Base-by-base conservation (phyloP, 1,139 yeast genomes). In the Blastobotrys arbuscula region DNA sequence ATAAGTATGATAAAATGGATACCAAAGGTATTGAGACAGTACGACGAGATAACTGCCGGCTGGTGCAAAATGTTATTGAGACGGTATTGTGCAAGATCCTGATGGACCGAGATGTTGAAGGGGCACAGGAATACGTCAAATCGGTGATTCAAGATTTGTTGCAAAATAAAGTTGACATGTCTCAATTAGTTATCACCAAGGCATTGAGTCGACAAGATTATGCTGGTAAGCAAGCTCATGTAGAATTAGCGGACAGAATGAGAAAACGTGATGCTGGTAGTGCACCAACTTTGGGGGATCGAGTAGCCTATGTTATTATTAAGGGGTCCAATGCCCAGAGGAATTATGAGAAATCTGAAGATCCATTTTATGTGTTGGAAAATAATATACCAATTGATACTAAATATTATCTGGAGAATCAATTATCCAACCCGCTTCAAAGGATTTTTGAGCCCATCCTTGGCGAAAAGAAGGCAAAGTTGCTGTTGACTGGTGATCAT, bases 11-110 rank as follows among this genome's bases (percentile, higher is more conserved):
- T 66, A 94, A 92, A 68, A 84, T 94, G 92, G 99, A 94, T 66
- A 94, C 97, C 30, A 94, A 94, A 63, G 99, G 99, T 67, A 85
- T 94, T 55, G 99, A 95, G 61, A 92, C 98, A 0, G 98, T 94
- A 40, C 81, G 99, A 67, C 82, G 99, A 73, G 99, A 94, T 64
- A 94, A 95, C 59, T 94, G 99, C 67, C 78, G 96, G 42, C 72
- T 94, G 55, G 98, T 94, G 2, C 96, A 90, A 57, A 84, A 87
- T 60, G 97, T 94, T 26, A 87, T 94, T 66, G 95, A 96, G 24
- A 87, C 89, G 50, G 96, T 92, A 2, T 72, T 94, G 63, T 89
- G 87, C 55, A 78, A 79, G 57, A 88, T 94, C 52, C 71, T 94
- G 57, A 94, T 90, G 63, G 95, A 88, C 45, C 75, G 97, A 57